phyloP scores from a whole-genome alignment of 208 protist species.

The Leishmania aethiopica region DNA sequence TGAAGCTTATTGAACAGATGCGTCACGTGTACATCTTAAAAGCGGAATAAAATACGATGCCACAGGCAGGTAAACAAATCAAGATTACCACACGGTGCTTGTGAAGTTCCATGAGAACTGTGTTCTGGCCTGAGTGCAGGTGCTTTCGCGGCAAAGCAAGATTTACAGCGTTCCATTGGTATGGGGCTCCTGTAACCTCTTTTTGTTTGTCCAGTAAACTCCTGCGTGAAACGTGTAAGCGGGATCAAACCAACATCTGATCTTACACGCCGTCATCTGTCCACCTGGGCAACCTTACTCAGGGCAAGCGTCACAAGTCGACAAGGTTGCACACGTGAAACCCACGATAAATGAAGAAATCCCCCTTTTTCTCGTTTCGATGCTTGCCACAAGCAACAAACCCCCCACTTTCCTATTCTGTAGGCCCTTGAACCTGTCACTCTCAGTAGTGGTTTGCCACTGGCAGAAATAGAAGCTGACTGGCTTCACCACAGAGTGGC shows the following conservation, averaged over 20 bases:
- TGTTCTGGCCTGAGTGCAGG: background rate
- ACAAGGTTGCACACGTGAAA: background rate
- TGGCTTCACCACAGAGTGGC: background rate
- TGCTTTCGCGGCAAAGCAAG: background rate
- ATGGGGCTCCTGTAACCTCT: background rate
- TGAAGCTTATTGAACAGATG: background rate
- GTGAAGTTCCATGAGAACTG: background rate
- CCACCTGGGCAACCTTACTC: background rate
- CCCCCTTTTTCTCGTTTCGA: background rate
- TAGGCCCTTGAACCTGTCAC: background rate
- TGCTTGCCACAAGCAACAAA: background rate
- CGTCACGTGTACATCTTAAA: background rate
- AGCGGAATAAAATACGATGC: background rate
- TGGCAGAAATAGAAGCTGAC: background rate
- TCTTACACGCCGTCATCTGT: background rate
- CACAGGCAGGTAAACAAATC: background rate
- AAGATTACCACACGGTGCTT: background rate
- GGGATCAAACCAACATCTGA: background rate
- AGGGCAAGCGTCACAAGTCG: background rate
- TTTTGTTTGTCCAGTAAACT: background rate
- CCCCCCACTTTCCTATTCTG: background rate
- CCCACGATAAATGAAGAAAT: background rate
- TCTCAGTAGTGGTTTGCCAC: background rate
- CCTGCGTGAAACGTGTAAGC: background rate
- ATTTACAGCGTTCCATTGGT: background rate